Conservation (phyloP, 2,329 filamentous ascomycete species). For the Corynespora cassiicola region DNA sequence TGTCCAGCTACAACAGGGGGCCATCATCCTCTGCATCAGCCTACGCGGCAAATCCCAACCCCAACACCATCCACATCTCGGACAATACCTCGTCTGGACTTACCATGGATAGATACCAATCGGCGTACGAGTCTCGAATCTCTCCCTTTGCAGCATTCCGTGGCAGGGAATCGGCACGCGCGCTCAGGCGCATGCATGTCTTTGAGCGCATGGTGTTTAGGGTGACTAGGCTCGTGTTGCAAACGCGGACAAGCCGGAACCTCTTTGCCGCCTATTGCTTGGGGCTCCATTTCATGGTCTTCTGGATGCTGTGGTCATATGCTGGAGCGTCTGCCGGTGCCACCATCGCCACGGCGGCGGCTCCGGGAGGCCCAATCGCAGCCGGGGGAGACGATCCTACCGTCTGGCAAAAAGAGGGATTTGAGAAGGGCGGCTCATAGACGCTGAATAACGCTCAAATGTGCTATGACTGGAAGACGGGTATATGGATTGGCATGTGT, state of each 20-base stretch:
- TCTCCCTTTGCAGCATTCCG: constrained; percentile 96
- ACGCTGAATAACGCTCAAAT: no score
- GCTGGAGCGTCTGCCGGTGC: constrained; percentile 63
- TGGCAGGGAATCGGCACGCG: constrained; percentile 88
- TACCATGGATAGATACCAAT: constrained; percentile 82
- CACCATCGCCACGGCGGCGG: constrained; percentile 31
- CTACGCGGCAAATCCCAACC: constrained; percentile 73
- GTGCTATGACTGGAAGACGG: no score
- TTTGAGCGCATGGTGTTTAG: constrained; percentile 91
- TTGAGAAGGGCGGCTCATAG: constrained; percentile 29
- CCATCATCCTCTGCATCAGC: constrained; percentile 66
- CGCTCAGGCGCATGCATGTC: constrained; percentile 90
- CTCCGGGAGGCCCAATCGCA: constrained; percentile 35
- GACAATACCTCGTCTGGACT: constrained; percentile 68
- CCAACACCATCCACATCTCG: constrained; percentile 70
- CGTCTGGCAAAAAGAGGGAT: constrained; percentile 47
- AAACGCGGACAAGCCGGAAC: constrained; percentile 88
- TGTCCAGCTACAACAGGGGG: constrained; percentile 87
- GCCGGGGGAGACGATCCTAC: constrained; percentile 28
- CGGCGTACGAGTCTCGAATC: constrained; percentile 93
- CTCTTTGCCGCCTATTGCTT: constrained; percentile 92
- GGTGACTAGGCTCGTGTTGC: constrained; percentile 87
- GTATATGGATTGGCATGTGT: no score
- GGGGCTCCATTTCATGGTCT: constrained; percentile 85
- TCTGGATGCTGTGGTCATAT: constrained; percentile 85